phyloP scores from a whole-genome alignment of 2,329 filamentous ascomycete genomes.

The Tolypocladium endophyticum region DNA sequence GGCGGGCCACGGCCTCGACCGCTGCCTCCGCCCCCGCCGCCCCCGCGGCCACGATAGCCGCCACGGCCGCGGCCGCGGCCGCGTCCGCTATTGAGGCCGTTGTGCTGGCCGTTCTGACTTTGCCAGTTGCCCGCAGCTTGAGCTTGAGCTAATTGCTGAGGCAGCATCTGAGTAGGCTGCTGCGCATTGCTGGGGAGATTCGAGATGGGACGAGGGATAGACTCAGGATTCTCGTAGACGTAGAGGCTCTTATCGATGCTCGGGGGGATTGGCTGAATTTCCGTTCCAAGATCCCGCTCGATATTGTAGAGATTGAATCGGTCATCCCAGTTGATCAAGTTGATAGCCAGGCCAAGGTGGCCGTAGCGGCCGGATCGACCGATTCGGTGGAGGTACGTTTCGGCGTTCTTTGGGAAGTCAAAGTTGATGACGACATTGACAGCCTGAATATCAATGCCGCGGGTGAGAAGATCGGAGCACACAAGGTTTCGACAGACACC shows the following conservation, averaged over 20 bases:
- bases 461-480: constrained; percentile 92
- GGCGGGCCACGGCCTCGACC: constrained; percentile 25
- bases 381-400: constrained; percentile 97
- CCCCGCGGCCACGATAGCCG: constrained; percentile 27
- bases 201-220: constrained; percentile 72
- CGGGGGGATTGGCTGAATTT: constrained; percentile 91
- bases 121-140: constrained; percentile 31
- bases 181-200: constrained; percentile 28
- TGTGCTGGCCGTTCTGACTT: constrained; percentile 26
- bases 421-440: constrained; percentile 99
- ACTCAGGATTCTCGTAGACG: constrained; percentile 94
- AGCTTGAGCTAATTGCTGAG: constrained; percentile 8
- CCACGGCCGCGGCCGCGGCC: constrained; percentile 22
- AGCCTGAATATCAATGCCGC: constrained; percentile 98
- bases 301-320: constrained; percentile 98
- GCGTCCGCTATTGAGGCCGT: constrained; percentile 23
- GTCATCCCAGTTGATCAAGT: constrained; percentile 99
- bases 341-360: constrained; percentile 94
- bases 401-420: constrained; percentile 98
- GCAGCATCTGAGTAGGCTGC: constrained; percentile 17
- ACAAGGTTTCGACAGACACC: constrained; percentile 96
- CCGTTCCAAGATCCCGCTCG: constrained; percentile 90
- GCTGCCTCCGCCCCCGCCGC: constrained; percentile 18
- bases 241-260: constrained; percentile 97
- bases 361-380: constrained; percentile 95